phyloP scores from a whole-genome alignment of 352 stramenopile species.

The Phytophthora fragariaefolia region DNA sequence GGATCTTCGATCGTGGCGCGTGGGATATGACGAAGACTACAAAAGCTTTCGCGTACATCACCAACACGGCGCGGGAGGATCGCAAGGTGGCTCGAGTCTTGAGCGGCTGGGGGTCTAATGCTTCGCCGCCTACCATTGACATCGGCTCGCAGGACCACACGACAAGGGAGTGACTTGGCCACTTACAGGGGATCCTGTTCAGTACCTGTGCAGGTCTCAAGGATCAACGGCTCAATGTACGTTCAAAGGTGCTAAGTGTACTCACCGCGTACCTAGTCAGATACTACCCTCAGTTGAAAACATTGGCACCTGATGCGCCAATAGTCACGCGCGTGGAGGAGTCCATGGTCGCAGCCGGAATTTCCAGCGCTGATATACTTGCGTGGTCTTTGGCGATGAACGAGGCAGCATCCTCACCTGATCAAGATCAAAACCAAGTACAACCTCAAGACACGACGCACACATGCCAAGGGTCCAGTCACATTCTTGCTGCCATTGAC shows the following conservation, averaged over 20 bases:
- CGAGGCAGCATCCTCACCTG: neutral
- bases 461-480: neutral
- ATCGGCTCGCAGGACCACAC: conserved; percentile 2
- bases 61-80: conserved; percentile 15
- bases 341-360: no score
- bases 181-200: conserved; percentile 12
- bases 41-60: no score
- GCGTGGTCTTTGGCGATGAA: neutral
- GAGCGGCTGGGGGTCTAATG: conserved; percentile 25
- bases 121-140: neutral
- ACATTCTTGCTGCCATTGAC: neutral
- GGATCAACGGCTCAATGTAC: neutral
- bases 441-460: no score
- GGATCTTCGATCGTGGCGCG: neutral
- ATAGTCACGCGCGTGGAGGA: neutral
- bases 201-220: conserved; percentile 2
- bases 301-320: neutral
- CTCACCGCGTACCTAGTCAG: neutral
- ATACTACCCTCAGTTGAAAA: neutral
- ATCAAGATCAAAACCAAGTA: neutral
- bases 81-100: conserved; percentile 6
- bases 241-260: neutral
- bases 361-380: neutral
- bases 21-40: neutral
- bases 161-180: neutral